Base-by-base conservation (phyloP, 1,139 yeast species). In the Blastobotrys apis region DNA sequence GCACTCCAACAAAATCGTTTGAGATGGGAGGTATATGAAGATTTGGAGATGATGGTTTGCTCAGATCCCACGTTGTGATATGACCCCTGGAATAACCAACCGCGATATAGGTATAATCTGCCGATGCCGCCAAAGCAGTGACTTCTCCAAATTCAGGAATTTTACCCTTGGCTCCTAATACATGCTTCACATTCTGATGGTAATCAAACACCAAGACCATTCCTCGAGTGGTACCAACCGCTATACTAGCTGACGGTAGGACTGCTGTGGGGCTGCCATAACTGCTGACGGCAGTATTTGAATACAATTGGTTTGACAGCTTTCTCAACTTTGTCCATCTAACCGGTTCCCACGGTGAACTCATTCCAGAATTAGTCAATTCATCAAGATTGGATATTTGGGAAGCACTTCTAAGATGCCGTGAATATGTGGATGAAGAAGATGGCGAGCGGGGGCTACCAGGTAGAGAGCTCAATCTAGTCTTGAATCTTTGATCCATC, bases 211-310 rank as follows among this genome's bases (percentile, higher is more conserved):
- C 68, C 15, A 83, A 60, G 0, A 84, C 69, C 37, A 61, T 65
- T 1, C 90, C 90, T 39, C 70, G 70, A 1, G 72, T 56, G 0
- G 94, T 84, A 2, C 87, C 94, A 10, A 85, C 57, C 0, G 77
- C 77, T 1, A 86, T 69, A 43, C 69, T 69, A 3, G 78, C 69
- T 1, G 79, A 72, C 0, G 80, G 71, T 3, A 71, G 66, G 6
- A 82, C 56, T 20, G 66, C 63, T 0, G 72, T 65, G 0, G 81
- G 75, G 1, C 62, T 57, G 0, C 94, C 95, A 53, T 74, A 72
- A 6, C 59, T 55, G 2, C 65, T 44, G 17, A 58, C 50, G 5
- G 72, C 66, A 2, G 65, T 59, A 8, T 68, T 65, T 1, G 75
- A 63, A 41, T 64, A 68, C 4, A 74, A 49, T 26, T 61, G 62